Base-by-base conservation (phyloP, 2,329 filamentous ascomycete species). In the Fusarium longipes region DNA sequence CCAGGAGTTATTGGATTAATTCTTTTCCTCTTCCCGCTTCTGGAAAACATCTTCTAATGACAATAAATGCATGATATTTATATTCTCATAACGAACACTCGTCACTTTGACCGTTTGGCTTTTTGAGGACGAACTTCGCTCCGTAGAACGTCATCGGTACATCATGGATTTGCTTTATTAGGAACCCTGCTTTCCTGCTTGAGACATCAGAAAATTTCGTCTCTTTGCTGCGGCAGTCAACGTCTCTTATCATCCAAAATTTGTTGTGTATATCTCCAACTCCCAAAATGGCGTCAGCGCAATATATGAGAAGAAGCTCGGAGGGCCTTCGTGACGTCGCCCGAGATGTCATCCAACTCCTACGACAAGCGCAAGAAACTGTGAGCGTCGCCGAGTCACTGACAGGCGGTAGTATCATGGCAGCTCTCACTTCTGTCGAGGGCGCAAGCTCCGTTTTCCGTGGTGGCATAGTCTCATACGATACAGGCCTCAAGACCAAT, bases 401-500 rank as follows among this genome's bases (percentile, higher is more conserved):
- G 6, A 78, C 76, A 0, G 75, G 71, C 2, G 77, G 77, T 3
- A 65, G 67, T 17, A 56, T 78, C 51, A 77, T 77, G 76, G 65
- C 72, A 4, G 64, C 75, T 1, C 57, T 78, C 2, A 75, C 75
- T 1, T 74, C 74, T 1, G 72, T 77, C 6, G 67, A 70, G 11
- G 76, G 75, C 3, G 72, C 74, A 15, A 75, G 74, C 55, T 65
- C 73, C 22, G 75, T 65, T 18, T 76, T 77, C 52, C 76, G 75
- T 43, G 76, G 76, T 36, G 75, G 77, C 2, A 68, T 78, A 15
- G 75, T 78, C 38, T 74, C 76, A 2, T 78, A 77, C 45, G 73
- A 73, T 0, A 77, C 74, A 0, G 60, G 57, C 2, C 63, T 78
- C 15, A 78, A 78, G 52, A 57, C 69, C 4, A 36, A 54, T 4